A percentile compares a stretch with the other conserved stretches of the same genome.
phyloP scores from a whole-genome alignment of 1,139 yeast genomes.

The Hansenula lynferdii region DNA sequence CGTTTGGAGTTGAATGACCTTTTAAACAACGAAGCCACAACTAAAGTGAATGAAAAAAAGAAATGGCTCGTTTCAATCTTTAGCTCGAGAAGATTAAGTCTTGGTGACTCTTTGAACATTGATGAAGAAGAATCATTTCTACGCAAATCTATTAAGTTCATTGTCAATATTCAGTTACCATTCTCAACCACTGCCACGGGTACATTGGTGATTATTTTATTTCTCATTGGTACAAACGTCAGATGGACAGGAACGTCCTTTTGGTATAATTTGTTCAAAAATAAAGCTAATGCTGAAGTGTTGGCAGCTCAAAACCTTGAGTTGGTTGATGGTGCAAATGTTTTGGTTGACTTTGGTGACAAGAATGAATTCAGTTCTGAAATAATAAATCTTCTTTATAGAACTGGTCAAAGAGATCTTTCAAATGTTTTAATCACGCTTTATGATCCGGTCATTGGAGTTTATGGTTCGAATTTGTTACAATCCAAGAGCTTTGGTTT shows the following conservation, averaged over 20 bases:
- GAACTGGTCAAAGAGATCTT: constrained; percentile 2
- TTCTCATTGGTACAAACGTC: constrained; percentile 20
- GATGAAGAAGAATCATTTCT: background rate
- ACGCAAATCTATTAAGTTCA: constrained; percentile 12
- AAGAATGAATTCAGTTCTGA: constrained; percentile 10
- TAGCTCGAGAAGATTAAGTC: constrained; percentile 1
- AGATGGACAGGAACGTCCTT: constrained; percentile 25
- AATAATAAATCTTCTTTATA: constrained; percentile 4
- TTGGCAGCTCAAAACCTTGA: background rate
- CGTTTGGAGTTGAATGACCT: constrained; percentile 58
- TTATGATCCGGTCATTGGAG: constrained; percentile 23
- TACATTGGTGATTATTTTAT: constrained; percentile 19
- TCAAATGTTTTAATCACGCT: constrained; percentile 12
- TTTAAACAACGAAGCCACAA: constrained; percentile 21
- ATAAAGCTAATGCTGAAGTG: background rate
- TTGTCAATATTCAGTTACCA: constrained; percentile 35
- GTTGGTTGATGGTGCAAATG: background rate
- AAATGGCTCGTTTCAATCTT: background rate
- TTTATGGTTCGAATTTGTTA: constrained; percentile 14
- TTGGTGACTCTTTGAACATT: background rate
- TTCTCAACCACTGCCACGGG: constrained; percentile 23
- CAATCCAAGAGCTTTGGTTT: constrained; percentile 10
- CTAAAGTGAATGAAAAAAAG: constrained; percentile 5
- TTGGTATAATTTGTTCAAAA: background rate
- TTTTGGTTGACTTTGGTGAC: constrained; percentile 4